Evolutionary conservation across 2,329 filamentous ascomycete species (phyloP), one percentile per base, ranked within the genome.

Genomic region (Fusarium phyllophilum): DNA sequence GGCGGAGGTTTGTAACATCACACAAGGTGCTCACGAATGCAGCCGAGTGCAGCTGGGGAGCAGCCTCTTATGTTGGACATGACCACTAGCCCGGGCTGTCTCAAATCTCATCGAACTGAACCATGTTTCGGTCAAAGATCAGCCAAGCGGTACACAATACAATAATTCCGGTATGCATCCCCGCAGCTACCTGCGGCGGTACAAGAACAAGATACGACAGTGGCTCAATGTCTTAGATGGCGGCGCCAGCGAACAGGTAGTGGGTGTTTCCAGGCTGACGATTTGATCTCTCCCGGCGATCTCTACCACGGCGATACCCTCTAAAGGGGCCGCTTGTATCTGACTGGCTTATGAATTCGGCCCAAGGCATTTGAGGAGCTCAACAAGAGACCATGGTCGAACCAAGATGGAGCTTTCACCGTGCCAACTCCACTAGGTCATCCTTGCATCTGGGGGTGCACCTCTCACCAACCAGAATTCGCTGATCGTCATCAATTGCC

Each of bases 171-270:
- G 65, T 66, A 62, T 71, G 38, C 34, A 59, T 70, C 67, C 59
- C 70, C 51, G 49, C 48, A 44, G 45, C 26, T 46, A 45, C 24
- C 26, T 68, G 36, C 48, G 42, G 26, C 42, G 44, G 65, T 59
- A 57, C 59, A 41, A 62, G 52, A 46, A 46, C 62, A 61, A 59
- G 62, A 58, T 65, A 33, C 46, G 42, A 49, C 51, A n/a, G 67
- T 49, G 61, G 54, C 64, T 69, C 45, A 42, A 69, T 78, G 76
- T 77, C 75, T 76, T 67, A 65, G 54, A 63, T 65, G 45, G 55
- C 39, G 49, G 68, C 36, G 36, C 62, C 49, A 64, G 64, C 29
- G 57, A 36, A 45, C 52, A 57, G 46, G 66, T 62, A 26, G 57
- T 65, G 66, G 68, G 63, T 64, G 41, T 66, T 67, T 63, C 24